A percentile compares a stretch with the other conserved stretches of the same genome.
phyloP scores from a whole-genome alignment of 1,139 yeast genomes.

The Geotrichum armillariae region DNA sequence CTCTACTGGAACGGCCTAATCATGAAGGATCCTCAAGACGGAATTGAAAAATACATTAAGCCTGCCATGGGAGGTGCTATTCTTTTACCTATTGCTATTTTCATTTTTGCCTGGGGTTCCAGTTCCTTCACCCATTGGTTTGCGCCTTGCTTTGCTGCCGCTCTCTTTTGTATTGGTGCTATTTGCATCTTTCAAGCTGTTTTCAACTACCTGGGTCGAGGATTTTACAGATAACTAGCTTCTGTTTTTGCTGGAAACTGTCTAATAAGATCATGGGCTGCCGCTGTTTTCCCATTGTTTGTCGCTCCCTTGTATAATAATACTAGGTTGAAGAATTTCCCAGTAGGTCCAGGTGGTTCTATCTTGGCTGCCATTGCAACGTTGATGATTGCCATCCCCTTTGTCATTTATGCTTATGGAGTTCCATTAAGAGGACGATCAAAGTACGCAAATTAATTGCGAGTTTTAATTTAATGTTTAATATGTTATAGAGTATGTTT shows the following conservation, averaged over 20 bases:
- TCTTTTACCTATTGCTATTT: constrained; percentile 65
- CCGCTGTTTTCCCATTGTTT: constrained; percentile 58
- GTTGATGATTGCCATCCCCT: constrained; percentile 49
- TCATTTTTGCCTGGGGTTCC: constrained; percentile 83
- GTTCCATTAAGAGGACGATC: constrained; percentile 46
- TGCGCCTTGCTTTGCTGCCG: constrained; percentile 66
- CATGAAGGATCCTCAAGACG: constrained; percentile 2
- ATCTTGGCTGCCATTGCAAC: constrained; percentile 48
- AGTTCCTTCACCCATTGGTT: constrained; percentile 68
- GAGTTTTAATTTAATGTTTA: no score
- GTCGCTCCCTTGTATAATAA: constrained; percentile 50
- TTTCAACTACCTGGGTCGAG: constrained; percentile 65
- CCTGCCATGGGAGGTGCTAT: constrained; percentile 53
- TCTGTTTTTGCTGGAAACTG: constrained; percentile 59
- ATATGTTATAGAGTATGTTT: no score
- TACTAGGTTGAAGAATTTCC: constrained; percentile 35
- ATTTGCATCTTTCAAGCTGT: constrained; percentile 72
- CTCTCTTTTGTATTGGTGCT: constrained; percentile 71
- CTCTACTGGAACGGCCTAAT: constrained; percentile 10
- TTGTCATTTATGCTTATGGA: constrained; percentile 59
- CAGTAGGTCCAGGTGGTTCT: constrained; percentile 59
- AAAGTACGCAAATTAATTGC: constrained; percentile 32
- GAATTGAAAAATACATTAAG: constrained; percentile 24
- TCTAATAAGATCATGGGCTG: constrained; percentile 51
- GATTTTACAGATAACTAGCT: constrained; percentile 70